Conservation (phyloP, 352 stramenopile genomes). For the Phytophthora europaea region DNA sequence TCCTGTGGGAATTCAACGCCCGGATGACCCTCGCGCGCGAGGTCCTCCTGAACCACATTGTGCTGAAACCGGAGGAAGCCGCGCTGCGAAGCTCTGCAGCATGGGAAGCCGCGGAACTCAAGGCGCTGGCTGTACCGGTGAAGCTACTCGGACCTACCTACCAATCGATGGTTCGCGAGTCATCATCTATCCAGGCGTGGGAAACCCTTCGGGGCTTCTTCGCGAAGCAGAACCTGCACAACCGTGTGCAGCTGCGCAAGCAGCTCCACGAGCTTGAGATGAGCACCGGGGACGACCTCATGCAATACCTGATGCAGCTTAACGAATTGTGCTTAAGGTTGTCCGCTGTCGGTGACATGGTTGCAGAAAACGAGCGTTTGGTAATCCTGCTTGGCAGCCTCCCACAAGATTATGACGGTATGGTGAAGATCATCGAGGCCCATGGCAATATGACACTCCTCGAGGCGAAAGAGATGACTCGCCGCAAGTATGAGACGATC, state of each 20-base stretch:
- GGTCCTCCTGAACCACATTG: not conserved
- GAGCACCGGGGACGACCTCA: not conserved
- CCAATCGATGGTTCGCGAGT: not conserved
- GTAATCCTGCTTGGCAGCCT: not conserved
- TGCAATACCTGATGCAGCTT: too few species aligned
- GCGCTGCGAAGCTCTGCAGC: not conserved
- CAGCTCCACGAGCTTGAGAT: not conserved
- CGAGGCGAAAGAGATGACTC: constrained; percentile 1
- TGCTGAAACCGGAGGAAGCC: not conserved
- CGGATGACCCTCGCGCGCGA: not conserved
- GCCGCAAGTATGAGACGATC: constrained; percentile 1
- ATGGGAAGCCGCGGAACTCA: not conserved
- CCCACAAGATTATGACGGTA: not conserved
- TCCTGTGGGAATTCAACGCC: not conserved
- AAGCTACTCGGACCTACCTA: not conserved
- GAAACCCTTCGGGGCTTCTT: not conserved
- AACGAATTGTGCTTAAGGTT: too few species aligned
- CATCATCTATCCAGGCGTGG: not conserved
- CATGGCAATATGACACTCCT: not conserved
- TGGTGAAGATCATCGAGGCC: not conserved
- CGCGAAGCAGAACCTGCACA: not conserved
- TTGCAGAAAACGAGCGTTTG: too few species aligned
- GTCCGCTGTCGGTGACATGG: too few species aligned
- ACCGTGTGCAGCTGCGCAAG: constrained; percentile 6
- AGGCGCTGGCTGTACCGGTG: not conserved